phyloP scores from a whole-genome alignment of 148 eudicot genomes.

The Diospyros kaki region DNA sequence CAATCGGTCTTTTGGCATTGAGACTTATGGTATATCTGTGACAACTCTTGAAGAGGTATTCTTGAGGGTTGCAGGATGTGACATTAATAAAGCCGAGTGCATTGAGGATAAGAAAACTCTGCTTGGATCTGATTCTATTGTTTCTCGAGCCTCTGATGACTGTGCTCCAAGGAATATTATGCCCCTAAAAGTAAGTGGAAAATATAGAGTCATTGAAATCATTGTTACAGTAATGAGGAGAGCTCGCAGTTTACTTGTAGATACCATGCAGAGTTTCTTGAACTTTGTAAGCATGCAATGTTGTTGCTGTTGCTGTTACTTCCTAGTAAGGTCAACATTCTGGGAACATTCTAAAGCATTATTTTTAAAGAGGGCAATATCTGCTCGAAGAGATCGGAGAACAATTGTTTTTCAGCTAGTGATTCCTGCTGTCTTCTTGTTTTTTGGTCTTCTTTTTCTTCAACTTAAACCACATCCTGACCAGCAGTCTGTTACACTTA shows the following conservation, averaged over 20 bases:
- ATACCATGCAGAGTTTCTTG: conserved; percentile 44
- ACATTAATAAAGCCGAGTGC: conserved; percentile 55
- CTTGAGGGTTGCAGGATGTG: conserved; percentile 89
- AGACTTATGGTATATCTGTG: conserved; percentile 95
- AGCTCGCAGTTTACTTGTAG: conserved; percentile 42
- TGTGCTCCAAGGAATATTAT: conserved; percentile 28
- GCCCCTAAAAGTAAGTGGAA: conserved; percentile 39
- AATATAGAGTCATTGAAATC: conserved; percentile 37
- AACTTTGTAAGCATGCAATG: conserved; percentile 57
- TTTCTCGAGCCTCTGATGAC: conserved; percentile 34
- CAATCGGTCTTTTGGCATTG: conserved; percentile 51
- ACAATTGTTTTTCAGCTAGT: conserved; percentile 90
- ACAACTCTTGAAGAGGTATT: conserved; percentile 98
- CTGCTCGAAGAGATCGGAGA: conserved; percentile 83
- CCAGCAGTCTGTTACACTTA: conserved; percentile 69
- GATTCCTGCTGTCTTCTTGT: conserved; percentile 81
- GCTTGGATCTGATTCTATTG: conserved; percentile 27
- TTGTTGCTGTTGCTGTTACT: conserved; percentile 62
- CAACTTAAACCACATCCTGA: conserved; percentile 89
- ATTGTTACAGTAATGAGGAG: conserved; percentile 42
- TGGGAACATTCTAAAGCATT: conserved; percentile 91
- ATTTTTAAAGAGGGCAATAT: conserved; percentile 75
- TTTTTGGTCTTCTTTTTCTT: conserved; percentile 81
- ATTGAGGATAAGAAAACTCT: conserved; percentile 27
- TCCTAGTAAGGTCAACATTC: conserved; percentile 66